phyloP scores from a whole-genome alignment of 1,139 yeast species.

The Fermentozyma sake region DNA sequence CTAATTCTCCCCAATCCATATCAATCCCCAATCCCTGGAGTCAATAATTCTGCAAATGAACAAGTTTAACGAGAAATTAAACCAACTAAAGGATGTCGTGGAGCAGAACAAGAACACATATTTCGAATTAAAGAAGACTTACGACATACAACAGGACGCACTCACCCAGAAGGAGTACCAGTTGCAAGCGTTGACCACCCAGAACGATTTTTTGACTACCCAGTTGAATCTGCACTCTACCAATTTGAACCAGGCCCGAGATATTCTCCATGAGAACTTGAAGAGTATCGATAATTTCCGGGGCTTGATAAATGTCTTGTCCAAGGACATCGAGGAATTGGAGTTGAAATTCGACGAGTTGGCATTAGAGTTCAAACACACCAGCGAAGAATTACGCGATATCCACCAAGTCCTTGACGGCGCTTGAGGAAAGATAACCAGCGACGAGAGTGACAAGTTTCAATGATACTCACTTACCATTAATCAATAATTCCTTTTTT shows the following conservation, averaged over 20 bases:
- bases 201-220: conserved; percentile 9
- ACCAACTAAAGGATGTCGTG: conserved; percentile 9
- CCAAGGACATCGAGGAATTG: conserved; percentile 10
- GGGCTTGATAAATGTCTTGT: too few relatives aligned
- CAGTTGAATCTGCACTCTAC: conserved; percentile 7
- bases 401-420: conserved; percentile 12
- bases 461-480: too few relatives aligned
- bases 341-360: conserved; percentile 12
- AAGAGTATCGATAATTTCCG: too few relatives aligned
- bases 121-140: conserved; percentile 11
- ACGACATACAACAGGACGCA: conserved; percentile 8
- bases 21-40: too few relatives aligned
- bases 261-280: too few relatives aligned
- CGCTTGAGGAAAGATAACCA: too few relatives aligned
- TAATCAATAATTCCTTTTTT: too few relatives aligned
- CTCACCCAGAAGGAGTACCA: conserved; percentile 14
- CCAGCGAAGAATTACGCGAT: conserved; percentile 11
- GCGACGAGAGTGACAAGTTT: too few relatives aligned
- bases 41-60: conserved; percentile 10
- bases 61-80: conserved; percentile 12
- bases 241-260: too few relatives aligned
- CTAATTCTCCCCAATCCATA: too few relatives aligned
- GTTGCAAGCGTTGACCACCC: conserved; percentile 10
- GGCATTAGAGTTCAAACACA: conserved; percentile 4
- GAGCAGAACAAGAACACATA: conserved; percentile 11